Percentiles rank a stretch among this genome's conserved stretches.
Conservation (phyloP, 2,329 filamentous ascomycete species). For the Hypoxylon rubiginosum region DNA sequence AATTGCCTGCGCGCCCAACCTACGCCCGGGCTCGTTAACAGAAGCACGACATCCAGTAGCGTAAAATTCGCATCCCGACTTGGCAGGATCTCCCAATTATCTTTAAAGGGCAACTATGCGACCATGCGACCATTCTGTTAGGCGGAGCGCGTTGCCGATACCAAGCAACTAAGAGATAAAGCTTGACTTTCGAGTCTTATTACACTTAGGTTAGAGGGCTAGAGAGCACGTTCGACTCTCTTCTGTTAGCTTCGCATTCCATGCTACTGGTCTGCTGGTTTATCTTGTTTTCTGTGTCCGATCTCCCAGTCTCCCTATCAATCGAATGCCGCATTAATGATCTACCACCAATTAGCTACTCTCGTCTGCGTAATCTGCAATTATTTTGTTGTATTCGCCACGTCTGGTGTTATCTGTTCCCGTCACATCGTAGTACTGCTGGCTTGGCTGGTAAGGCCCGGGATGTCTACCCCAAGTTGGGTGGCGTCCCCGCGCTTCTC, state of each 20-base stretch:
- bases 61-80: conserved; percentile 29
- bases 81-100: conserved; percentile 11
- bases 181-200: background rate
- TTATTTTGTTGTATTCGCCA: conserved; percentile 21
- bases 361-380: conserved; percentile 20
- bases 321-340: conserved; percentile 15
- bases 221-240: conserved; percentile 6
- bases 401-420: conserved; percentile 29
- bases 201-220: background rate
- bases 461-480: conserved; percentile 26
- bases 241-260: background rate
- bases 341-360: conserved; percentile 16
- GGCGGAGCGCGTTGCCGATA: conserved; percentile 28
- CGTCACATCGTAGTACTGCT: conserved; percentile 11
- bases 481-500: conserved; percentile 18
- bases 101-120: background rate
- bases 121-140: conserved; percentile 3
- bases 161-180: conserved; percentile 11
- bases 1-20: conserved; percentile 3
- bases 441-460: background rate
- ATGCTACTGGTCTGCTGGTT: background rate
- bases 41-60: conserved; percentile 35
- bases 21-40: conserved; percentile 10
- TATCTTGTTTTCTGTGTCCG: background rate
- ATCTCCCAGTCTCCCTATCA: background rate